Percentiles rank a stretch among this genome's conserved stretches.
phyloP scores from a whole-genome alignment of 202 grass and related monocot species.

The Brachypodium distachyon region DNA sequence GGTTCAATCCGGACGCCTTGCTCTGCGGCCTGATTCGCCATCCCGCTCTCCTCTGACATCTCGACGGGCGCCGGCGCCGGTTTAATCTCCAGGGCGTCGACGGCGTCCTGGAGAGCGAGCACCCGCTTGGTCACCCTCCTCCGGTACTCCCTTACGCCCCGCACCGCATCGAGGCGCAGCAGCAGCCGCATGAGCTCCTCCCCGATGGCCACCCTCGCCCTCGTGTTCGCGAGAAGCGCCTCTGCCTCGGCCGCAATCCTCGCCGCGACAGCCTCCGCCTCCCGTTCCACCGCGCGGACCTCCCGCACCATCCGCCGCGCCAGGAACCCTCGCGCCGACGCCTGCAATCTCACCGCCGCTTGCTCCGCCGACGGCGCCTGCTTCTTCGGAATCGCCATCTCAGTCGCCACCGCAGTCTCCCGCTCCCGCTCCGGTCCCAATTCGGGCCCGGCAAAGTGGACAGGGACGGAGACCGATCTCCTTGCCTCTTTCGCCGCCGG shows the following conservation, averaged over 20 bases:
- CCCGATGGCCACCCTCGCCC: slow-evolving; percentile 16
- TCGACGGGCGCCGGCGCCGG: neutral
- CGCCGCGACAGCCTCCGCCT: neutral
- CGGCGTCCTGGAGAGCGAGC: slow-evolving; percentile 57
- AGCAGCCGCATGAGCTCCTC: slow-evolving; percentile 56
- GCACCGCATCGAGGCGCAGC: slow-evolving; percentile 54
- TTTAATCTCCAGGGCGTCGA: slow-evolving; percentile 37
- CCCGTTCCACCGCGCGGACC: neutral
- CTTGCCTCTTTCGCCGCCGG: neutral
- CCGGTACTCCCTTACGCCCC: slow-evolving; percentile 60
- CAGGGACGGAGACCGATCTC: neutral
- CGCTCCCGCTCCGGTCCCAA: neutral
- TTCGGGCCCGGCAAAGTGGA: neutral
- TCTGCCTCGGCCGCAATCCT: neutral
- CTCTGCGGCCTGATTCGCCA: neutral
- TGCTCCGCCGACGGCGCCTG: neutral
- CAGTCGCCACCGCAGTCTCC: neutral
- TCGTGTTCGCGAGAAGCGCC: neutral
- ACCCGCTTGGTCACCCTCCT: slow-evolving; percentile 47
- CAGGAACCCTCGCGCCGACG: slow-evolving; percentile 15
- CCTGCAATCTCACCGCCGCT: slow-evolving; percentile 47
- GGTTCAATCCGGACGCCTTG: neutral
- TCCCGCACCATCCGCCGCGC: neutral
- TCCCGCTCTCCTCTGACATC: too few relatives aligned
- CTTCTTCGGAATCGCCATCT: neutral